Evolutionary conservation across 805 yeast genomes (phyloP), one percentile per base, ranked within the genome.

Genomic region (Saturnispora zaruensis): DNA sequence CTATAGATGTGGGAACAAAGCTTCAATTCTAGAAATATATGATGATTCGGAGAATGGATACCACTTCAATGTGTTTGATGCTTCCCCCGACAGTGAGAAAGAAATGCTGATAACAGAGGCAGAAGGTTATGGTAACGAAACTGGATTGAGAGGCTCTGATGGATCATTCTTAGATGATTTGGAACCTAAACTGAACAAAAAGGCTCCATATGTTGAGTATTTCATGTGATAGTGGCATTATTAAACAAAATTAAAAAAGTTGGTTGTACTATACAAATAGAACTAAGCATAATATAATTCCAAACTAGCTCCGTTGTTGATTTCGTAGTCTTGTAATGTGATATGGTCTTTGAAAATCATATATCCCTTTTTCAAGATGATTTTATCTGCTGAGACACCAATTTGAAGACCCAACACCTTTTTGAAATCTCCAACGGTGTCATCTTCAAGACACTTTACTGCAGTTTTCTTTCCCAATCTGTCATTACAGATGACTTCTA

Each of bases 1-100:
- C 63, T 93, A 93, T 61, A 67, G 99, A 53, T 93, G 99, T 66
- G 99, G 99, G 0, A 93, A 93, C 63, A 81, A 88, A 63, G 99
- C 99, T 4, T 86, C 96, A n/a, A 90, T 93, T n/a, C 73, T 93
- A 54, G 99, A 93, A 65, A 80, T 93, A 5, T 63, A 64, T 50
- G 76, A 76, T 55, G 65, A 73, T 42, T 78, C 76, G 57, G 79
- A 77, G 45, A 79, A 81, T 24, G 75, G 78, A 53, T 77, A 71
- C 58, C 55, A 69, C 38, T 93, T 91, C 67, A 93, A 93, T 62
- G 96, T 95, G 2, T 93, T 93, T 66, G 98, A 88, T 55, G 98
- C 96, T 13, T 93, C 97, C 6, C 98, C 98, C 0, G 97, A 89
- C 59, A 89, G 90, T 63, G 84, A 81, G 47, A 77, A 77, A 55